Conservation (phyloP, 1,284 basidiomycete genomes). For the Cutaneotrichosporon sp. region DNA sequence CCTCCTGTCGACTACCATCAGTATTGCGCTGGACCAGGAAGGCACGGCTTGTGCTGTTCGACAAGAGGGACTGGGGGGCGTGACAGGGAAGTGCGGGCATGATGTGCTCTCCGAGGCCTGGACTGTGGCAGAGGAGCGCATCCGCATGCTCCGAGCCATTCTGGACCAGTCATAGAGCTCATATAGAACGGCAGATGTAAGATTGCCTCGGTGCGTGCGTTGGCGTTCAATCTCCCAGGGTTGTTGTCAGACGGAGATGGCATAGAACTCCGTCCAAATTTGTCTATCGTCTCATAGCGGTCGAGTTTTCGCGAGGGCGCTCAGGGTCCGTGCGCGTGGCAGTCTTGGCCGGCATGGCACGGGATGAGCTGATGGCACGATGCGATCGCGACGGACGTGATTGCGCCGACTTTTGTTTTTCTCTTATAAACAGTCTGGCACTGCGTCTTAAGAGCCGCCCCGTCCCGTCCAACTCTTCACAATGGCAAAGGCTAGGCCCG, state of each 20-base stretch:
- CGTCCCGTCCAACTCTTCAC: neutral
- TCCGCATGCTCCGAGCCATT: conserved; percentile 25
- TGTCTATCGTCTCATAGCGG: neutral
- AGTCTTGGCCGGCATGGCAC: too few species aligned
- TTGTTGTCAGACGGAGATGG: neutral
- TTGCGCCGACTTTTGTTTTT: too few species aligned
- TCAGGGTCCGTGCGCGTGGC: too few species aligned
- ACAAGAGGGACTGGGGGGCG: conserved; percentile 60
- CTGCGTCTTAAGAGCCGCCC: neutral
- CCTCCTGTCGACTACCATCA: conserved; percentile 65
- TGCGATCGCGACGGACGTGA: too few species aligned
- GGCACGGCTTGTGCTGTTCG: conserved; percentile 52
- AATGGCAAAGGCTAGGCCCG: conserved; percentile 2
- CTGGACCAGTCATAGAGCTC: conserved; percentile 6
- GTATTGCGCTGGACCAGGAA: conserved; percentile 59
- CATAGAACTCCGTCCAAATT: neutral
- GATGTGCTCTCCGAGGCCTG: conserved; percentile 38
- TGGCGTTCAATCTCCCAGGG: too few species aligned
- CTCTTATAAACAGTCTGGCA: neutral
- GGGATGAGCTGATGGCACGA: too few species aligned
- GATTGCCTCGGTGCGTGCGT: too few species aligned
- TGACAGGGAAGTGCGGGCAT: conserved; percentile 43
- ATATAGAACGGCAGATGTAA: too few species aligned
- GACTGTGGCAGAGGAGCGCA: conserved; percentile 33
- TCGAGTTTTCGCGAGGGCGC: too few species aligned